Evolutionary conservation across 805 yeast genomes (phyloP).

Genomic region (Teunomyces cretensis): DNA sequence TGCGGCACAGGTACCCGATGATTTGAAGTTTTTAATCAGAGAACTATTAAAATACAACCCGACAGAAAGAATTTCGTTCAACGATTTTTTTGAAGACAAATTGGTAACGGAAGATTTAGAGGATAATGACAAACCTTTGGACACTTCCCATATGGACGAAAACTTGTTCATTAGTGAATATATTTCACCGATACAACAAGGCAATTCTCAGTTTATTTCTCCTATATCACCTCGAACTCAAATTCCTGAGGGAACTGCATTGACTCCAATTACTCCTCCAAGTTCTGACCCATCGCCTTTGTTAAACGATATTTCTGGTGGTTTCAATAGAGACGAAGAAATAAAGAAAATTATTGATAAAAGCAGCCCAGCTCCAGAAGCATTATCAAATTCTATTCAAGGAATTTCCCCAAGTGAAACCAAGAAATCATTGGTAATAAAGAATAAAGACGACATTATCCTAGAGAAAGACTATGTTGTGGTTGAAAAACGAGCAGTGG

Average conservation of each 20-base stretch:
- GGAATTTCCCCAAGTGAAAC: background rate
- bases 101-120: constrained; percentile 57
- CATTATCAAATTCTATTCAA: constrained; percentile 24
- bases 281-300: background rate
- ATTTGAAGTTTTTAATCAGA: constrained; percentile 68
- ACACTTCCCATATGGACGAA: constrained; percentile 69
- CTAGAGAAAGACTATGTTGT: constrained; percentile 89
- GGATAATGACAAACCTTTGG: constrained; percentile 57
- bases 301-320: background rate
- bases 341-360: constrained; percentile 44
- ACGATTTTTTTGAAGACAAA: constrained; percentile 79
- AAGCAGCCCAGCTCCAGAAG: constrained; percentile 45
- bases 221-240: constrained; percentile 11
- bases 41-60: constrained; percentile 81
- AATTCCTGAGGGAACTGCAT: constrained; percentile 4
- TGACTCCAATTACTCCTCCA: background rate
- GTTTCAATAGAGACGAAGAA: constrained; percentile 38
- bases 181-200: constrained; percentile 41
- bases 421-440: background rate
- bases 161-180: constrained; percentile 85
- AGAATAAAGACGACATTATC: constrained; percentile 43
- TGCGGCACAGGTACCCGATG: constrained; percentile 60
- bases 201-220: constrained; percentile 14
- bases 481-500: constrained; percentile 91
- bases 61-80: constrained; percentile 81